Percentiles rank a stretch among this genome's conserved stretches.
phyloP scores from a whole-genome alignment of 805 yeast species.

The Metschnikowia noctiluminum region DNA sequence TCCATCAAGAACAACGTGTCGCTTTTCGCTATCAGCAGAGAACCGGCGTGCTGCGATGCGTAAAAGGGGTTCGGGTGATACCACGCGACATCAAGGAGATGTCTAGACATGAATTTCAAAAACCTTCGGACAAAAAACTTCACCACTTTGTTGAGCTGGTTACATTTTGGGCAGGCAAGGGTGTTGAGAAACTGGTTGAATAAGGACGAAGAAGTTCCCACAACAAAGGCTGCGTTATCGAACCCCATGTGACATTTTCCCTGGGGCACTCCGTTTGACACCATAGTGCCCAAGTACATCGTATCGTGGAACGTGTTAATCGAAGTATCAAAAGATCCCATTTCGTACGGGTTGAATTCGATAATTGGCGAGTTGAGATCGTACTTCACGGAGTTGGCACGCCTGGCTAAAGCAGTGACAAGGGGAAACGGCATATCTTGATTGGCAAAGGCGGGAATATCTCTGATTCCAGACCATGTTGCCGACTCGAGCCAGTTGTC shows the following conservation, averaged over 20 bases:
- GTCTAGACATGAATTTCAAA: slow-evolving; percentile 24
- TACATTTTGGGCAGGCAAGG: slow-evolving; percentile 33
- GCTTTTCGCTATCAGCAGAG: slow-evolving; percentile 23
- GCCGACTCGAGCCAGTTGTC: slow-evolving; percentile 27
- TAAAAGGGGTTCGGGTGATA: slow-evolving; percentile 38
- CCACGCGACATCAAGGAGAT: slow-evolving; percentile 31
- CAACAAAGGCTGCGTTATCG: slow-evolving; percentile 38
- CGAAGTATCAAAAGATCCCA: slow-evolving; percentile 41
- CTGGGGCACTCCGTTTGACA: slow-evolving; percentile 29
- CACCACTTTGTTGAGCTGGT: slow-evolving; percentile 20
- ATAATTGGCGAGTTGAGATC: slow-evolving; percentile 36
- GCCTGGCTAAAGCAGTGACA: slow-evolving; percentile 34
- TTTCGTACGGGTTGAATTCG: slow-evolving; percentile 41
- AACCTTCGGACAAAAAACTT: slow-evolving; percentile 26
- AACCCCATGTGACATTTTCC: slow-evolving; percentile 31
- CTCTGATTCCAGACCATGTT: slow-evolving; percentile 34
- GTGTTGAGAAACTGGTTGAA: slow-evolving; percentile 36
- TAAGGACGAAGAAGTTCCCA: slow-evolving; percentile 40
- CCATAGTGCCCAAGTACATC: slow-evolving; percentile 35
- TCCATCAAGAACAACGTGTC: slow-evolving; percentile 37
- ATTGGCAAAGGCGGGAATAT: slow-evolving; percentile 24
- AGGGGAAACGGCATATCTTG: slow-evolving; percentile 43
- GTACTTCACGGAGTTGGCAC: slow-evolving; percentile 29
- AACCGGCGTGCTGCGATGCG: slow-evolving; percentile 26
- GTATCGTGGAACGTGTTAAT: slow-evolving; percentile 37